Conservation (phyloP, 495 filamentous ascomycete species). For the Aspergillus affinis region DNA sequence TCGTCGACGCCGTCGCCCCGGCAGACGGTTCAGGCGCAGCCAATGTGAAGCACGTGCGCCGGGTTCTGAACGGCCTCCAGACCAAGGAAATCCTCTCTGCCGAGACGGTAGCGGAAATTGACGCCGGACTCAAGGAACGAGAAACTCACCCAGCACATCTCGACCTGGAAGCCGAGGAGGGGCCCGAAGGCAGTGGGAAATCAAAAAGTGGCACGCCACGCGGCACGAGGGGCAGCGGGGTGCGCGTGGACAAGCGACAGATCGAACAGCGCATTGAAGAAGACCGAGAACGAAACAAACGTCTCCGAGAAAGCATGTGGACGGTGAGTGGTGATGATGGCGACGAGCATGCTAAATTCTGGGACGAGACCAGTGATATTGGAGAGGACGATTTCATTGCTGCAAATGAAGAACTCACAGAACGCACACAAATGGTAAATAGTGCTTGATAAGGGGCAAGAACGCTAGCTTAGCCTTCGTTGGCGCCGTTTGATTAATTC, state of each 20-base stretch:
- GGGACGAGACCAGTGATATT: constrained; percentile 77
- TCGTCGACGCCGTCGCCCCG: constrained; percentile 82
- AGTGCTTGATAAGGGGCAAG: constrained; percentile 6
- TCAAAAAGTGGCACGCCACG: constrained; percentile 34
- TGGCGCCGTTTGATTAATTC: too few relatives aligned
- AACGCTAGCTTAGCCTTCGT: background rate
- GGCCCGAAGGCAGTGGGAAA: constrained; percentile 23
- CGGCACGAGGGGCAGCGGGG: constrained; percentile 33
- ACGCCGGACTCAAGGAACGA: constrained; percentile 73
- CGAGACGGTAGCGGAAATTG: constrained; percentile 72
- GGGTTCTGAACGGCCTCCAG: constrained; percentile 70
- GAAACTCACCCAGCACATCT: constrained; percentile 51
- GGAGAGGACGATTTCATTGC: constrained; percentile 79
- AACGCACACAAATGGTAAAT: constrained; percentile 43
- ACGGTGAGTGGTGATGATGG: constrained; percentile 60
- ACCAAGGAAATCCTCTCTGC: constrained; percentile 63
- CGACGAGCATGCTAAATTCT: constrained; percentile 67
- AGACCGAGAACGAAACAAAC: constrained; percentile 91
- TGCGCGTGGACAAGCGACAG: constrained; percentile 75
- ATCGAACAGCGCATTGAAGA: constrained; percentile 97
- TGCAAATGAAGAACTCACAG: constrained; percentile 69
- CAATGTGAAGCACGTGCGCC: constrained; percentile 89
- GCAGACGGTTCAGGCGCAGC: constrained; percentile 86
- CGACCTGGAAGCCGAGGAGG: constrained; percentile 39
- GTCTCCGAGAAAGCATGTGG: constrained; percentile 87